Evolutionary conservation across 31 red algal species (phyloP).

Genomic region (Asparagopsis taxiformis): DNA sequence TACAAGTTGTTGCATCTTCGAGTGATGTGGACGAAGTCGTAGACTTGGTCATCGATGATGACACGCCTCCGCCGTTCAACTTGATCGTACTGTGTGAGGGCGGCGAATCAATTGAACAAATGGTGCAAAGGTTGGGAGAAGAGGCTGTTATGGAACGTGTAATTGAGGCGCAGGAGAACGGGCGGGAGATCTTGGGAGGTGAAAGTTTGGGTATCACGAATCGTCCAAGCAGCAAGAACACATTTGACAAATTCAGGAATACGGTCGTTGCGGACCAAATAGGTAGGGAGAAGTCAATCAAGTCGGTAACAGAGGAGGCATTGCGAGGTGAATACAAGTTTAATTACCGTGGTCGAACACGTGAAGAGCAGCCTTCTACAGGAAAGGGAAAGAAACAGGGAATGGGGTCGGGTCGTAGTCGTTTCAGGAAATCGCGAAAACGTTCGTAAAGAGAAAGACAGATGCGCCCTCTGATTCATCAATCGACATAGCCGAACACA

Average conservation of each 20-base stretch:
- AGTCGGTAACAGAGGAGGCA: slow-evolving; percentile 53
- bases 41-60: slow-evolving; percentile 19
- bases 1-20: too few species aligned
- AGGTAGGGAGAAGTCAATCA: slow-evolving; percentile 10
- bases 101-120: slow-evolving; percentile 45
- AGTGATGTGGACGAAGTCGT: too few species aligned
- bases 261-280: slow-evolving; percentile 54
- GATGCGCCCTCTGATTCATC: neutral
- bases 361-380: neutral
- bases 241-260: slow-evolving; percentile 53
- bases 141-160: slow-evolving; percentile 46
- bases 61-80: slow-evolving; percentile 63
- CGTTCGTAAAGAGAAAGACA: neutral
- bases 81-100: slow-evolving; percentile 37
- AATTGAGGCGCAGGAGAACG: slow-evolving; percentile 34
- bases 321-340: slow-evolving; percentile 66
- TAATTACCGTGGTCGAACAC: slow-evolving; percentile 52
- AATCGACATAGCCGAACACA: neutral
- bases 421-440: neutral
- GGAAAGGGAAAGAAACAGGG: neutral
- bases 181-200: slow-evolving; percentile 61
- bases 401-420: slow-evolving; percentile 2
- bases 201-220: slow-evolving; percentile 43
- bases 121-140: slow-evolving; percentile 57
- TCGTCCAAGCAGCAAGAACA: slow-evolving; percentile 22